Evolutionary conservation across 2,329 filamentous ascomycete species (phyloP).

Genomic region (Colletotrichum sp.): DNA sequence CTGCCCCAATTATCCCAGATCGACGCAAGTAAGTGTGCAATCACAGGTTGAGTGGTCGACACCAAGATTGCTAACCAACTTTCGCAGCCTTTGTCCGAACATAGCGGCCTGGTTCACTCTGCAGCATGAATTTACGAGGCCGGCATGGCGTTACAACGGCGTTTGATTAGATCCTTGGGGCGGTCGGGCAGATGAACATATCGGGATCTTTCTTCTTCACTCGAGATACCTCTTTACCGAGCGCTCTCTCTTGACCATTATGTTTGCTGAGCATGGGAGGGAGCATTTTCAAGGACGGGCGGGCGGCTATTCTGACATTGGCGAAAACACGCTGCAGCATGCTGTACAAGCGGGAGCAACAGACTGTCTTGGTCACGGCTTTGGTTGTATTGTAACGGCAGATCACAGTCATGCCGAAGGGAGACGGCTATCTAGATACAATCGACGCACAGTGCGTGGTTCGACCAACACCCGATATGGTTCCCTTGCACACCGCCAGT

Average conservation of each 20-base stretch:
- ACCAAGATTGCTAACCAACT: neutral
- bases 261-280: neutral
- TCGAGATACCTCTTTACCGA: conserved; percentile 6
- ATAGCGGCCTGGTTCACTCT: conserved; percentile 1
- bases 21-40: conserved; percentile 85
- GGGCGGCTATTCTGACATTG: neutral
- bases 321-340: neutral
- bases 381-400: conserved; percentile 19
- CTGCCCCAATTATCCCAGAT: conserved; percentile 91
- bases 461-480: neutral
- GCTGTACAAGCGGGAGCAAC: neutral
- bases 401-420: conserved; percentile 15
- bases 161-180: conserved; percentile 1
- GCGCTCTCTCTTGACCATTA: neutral
- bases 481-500: conserved; percentile 11
- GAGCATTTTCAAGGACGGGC: neutral
- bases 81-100: conserved; percentile 22
- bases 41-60: no score
- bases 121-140: conserved; percentile 7
- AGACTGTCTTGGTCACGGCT: conserved; percentile 4
- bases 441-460: conserved; percentile 1
- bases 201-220: neutral
- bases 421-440: conserved; percentile 12
- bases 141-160: conserved; percentile 16
- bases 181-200: neutral